Base-by-base conservation (phyloP, 2,329 filamentous ascomycete species). In the Escovopsis sp. region DNA sequence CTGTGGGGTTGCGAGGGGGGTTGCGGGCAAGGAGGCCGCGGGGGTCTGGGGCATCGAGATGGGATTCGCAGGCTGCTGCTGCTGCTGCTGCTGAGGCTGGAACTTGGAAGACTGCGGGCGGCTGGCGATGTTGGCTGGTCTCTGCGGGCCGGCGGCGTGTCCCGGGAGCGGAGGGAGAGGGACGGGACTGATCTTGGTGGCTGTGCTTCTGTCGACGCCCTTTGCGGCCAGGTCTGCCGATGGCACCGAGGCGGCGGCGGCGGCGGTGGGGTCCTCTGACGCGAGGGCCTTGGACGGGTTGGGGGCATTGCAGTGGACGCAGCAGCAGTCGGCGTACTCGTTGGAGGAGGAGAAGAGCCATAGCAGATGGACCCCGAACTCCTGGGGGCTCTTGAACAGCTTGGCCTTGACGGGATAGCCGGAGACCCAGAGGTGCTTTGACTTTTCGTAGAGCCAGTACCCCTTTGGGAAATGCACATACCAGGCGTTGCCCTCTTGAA, bases 311-410 rank as follows among this genome's bases (percentile, higher is more conserved):
- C 70, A 73, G 39, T 70, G 64, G 11, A 67, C 61, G 47, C 70
- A 74, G 41, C 66, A 69, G 52, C 70, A 74, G 47, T 72, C 66
- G 37, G 52, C 60, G 38, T 68, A 66, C 49, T 70, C 65, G 45
- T 55, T 59, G 12, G 69, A 72, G 12, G 56, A 51, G 28, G 69
- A 69, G 7, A 69, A 56, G 3, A 74, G 63, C 69, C 70, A 74
- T 39, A 74, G 59, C 23, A 71, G 48, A 47, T 74, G 70, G 8
- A 70, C 57, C 4, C 65, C 67, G 45, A 74, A 72, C 47, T 74
- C 70, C 44, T 71, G 68, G 1, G 70, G 69, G 36, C 66, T 69
- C 52, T 68, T 70, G 52, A 67, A 73, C 5, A 69, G 56, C 52
- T 68, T 70, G 32, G 59, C 52, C 46, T 69, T 69, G 47, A 64